Conservation (phyloP, 2,329 filamentous ascomycete genomes). For the Lanzia echinophila region DNA sequence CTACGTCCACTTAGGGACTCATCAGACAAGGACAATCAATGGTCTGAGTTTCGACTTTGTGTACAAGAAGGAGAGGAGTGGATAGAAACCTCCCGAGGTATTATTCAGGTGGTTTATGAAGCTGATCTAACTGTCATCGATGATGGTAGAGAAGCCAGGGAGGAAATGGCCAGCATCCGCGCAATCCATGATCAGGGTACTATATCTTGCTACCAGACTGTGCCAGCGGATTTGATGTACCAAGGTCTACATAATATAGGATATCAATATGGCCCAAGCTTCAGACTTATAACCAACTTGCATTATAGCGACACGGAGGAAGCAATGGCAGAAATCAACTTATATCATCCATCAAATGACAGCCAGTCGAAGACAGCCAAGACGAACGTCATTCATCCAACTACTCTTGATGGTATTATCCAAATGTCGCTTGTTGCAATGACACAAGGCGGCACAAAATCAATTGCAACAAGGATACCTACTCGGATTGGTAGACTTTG, state of each 20-base stretch:
- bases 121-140: not conserved
- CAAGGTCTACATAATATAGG: not conserved
- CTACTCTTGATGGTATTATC: constrained; percentile 46
- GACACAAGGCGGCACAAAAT: not conserved
- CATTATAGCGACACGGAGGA: constrained; percentile 13
- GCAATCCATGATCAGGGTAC: not conserved
- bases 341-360: not conserved
- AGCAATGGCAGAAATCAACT: constrained; percentile 21
- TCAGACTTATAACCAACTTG: not conserved
- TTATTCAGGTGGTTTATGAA: constrained; percentile 2
- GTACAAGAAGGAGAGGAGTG: not conserved
- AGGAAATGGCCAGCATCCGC: not conserved
- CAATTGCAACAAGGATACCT: not conserved
- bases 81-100: constrained; percentile 2
- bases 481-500: not conserved
- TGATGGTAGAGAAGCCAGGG: not conserved
- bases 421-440: constrained; percentile 4
- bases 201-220: not conserved
- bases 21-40: not conserved
- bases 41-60: constrained; percentile 3
- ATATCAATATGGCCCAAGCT: constrained; percentile 8
- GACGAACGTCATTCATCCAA: constrained; percentile 47
- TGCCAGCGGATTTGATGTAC: not conserved
- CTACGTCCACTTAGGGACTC: not conserved
- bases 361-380: not conserved